phyloP scores from a whole-genome alignment of 2,329 filamentous ascomycete species.

The Trichoderma lentiforme region DNA sequence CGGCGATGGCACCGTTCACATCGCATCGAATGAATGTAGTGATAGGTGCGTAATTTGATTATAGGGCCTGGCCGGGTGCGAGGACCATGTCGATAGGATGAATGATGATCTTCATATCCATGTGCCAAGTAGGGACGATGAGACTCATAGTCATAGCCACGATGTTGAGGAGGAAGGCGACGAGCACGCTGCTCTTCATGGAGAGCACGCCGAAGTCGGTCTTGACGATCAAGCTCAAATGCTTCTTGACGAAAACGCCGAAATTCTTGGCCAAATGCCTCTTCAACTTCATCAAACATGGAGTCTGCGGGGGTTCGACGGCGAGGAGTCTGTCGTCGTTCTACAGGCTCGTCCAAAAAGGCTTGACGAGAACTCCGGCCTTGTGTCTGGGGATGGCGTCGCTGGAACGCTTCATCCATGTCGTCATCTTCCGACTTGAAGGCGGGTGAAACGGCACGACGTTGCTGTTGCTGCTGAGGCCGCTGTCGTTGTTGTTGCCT shows the following conservation, averaged over 20 bases:
- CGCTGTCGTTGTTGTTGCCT: neutral
- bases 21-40: neutral
- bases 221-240: neutral
- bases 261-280: neutral
- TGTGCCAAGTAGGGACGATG: neutral
- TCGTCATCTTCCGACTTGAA: neutral
- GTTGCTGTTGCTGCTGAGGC: no score
- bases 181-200: neutral
- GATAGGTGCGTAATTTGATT: neutral
- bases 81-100: neutral
- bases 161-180: neutral
- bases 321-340: no score
- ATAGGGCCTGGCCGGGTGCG: neutral
- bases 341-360: no score
- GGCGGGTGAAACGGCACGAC: neutral
- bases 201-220: neutral
- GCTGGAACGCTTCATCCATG: neutral
- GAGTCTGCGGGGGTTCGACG: neutral
- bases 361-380: no score
- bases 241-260: neutral
- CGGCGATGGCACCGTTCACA: neutral
- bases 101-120: neutral
- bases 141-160: neutral
- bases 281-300: neutral
- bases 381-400: no score